Evolutionary conservation across 1,284 basidiomycete genomes (phyloP).

Genomic region (Trichosporon coremiiforme): DNA sequence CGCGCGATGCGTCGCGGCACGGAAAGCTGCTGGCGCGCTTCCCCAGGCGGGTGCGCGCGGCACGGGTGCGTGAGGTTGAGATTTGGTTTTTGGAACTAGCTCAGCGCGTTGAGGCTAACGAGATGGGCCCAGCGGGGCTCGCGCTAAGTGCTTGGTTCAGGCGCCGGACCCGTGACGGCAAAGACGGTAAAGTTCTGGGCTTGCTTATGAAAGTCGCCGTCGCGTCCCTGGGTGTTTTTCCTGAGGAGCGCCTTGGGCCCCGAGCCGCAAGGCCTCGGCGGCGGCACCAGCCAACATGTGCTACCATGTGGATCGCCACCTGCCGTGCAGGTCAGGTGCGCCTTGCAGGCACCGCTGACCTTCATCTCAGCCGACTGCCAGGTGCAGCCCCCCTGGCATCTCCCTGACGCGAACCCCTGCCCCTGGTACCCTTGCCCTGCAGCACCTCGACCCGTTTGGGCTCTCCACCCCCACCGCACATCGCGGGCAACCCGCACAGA

Average conservation of each 20-base stretch:
- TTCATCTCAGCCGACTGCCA: neutral
- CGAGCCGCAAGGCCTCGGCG: neutral
- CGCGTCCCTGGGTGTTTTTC: neutral
- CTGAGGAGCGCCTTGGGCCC: slow-evolving; percentile 12
- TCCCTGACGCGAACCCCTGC: neutral
- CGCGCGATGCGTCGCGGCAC: neutral
- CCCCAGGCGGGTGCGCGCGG: neutral
- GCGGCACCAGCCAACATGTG: slow-evolving; percentile 10
- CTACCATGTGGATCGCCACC: slow-evolving; percentile 19
- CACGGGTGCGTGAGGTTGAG: neutral
- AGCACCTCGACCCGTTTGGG: neutral
- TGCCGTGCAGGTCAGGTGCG: slow-evolving; percentile 15
- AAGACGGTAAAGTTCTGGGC: slow-evolving; percentile 13
- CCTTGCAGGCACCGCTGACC: slow-evolving; percentile 6
- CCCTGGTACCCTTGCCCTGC: neutral
- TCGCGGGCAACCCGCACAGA: neutral
- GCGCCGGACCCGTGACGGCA: slow-evolving; percentile 1
- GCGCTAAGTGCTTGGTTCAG: neutral
- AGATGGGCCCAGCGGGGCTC: neutral
- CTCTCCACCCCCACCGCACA: neutral
- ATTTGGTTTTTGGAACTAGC: slow-evolving; percentile 14
- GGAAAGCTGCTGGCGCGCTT: neutral
- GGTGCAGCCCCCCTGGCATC: neutral
- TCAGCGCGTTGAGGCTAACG: neutral
- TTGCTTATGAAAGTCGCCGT: slow-evolving; percentile 14